Evolutionary conservation across 306 rosid genomes (phyloP), one percentile per base, ranked within the genome.

Genomic region (Sechiopsis laciniata): DNA sequence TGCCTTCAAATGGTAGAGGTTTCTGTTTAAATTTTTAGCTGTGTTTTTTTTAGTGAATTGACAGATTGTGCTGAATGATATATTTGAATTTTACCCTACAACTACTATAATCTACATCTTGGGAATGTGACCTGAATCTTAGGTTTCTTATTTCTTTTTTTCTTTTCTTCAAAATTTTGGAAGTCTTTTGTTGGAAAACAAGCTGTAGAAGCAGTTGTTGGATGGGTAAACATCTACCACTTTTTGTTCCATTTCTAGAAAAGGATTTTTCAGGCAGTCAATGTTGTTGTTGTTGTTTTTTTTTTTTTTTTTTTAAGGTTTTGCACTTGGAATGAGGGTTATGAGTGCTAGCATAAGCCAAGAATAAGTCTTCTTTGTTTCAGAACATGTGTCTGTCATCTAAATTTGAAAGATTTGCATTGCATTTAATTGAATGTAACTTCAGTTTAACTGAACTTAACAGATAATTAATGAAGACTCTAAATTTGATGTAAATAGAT

Each of bases 1-100:
- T 69, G 21, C 77, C 75, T 86, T 94, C 84, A 94, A 89, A 85
- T 94, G 99, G 99, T 91, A 85, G 60, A 83, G 20, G 57, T 73
- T 71, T 35, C 71, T 51, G 24, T 57, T 7, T 7, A 16, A 7
- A 11, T 56, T 72, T 58, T 37, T 3, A 54, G 2, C 50, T 16
- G 52, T 29, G 12, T 37, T 22, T 13, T 11, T 26, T 51, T 5
- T 0, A n/a, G n/a, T n/a, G n/a, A n/a, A n/a, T n/a, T n/a, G 24
- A 0, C 10, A 40, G 53, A 40, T 65, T 42, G 52, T 40, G 10
- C 52, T 37, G 24, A 35, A 20, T 20, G 6, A 19, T 66, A 22
- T 67, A 67, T 12, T 66, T 66, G 72, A 45, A 67, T 12, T 66
- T 66, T 55, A 45, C 55, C 32, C 29, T 45, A n/a, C n/a, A n/a